Evolutionary conservation across 352 stramenopile species (phyloP).

Genomic region (Thraustochytrium sp.): DNA sequence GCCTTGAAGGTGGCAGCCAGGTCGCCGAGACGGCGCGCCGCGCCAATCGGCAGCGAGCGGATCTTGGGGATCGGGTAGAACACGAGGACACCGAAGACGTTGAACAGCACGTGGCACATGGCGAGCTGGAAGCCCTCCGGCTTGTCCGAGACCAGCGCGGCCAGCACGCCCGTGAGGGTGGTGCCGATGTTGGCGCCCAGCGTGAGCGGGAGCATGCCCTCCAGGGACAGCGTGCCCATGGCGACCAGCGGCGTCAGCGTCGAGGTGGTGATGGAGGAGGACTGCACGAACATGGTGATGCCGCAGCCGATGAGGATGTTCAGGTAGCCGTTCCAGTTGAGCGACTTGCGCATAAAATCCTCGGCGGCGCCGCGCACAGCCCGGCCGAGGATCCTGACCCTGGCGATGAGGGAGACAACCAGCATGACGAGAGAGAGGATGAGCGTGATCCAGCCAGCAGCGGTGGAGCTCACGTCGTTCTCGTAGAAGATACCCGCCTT

Average conservation of each 20-base stretch:
- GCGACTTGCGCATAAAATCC: conserved; percentile 70
- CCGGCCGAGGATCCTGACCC: conserved; percentile 59
- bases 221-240: conserved; percentile 71
- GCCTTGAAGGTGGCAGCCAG: conserved; percentile 53
- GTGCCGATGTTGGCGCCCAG: conserved; percentile 84
- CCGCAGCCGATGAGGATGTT: conserved; percentile 71
- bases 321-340: conserved; percentile 78
- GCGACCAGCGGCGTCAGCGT: conserved; percentile 79
- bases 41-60: conserved; percentile 65
- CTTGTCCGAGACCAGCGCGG: conserved; percentile 71
- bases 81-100: conserved; percentile 75
- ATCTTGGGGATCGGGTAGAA: conserved; percentile 83
- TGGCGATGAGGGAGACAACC: conserved; percentile 57
- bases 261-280: conserved; percentile 78
- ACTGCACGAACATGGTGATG: conserved; percentile 79
- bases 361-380: conserved; percentile 73
- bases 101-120: conserved; percentile 84
- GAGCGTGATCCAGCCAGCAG: conserved; percentile 57
- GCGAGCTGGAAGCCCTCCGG: conserved; percentile 71
- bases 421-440: conserved; percentile 59
- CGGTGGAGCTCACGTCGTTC: conserved; percentile 49
- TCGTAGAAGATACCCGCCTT: conserved; percentile 54
- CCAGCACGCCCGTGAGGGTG: conserved; percentile 74
- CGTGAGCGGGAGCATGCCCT: conserved; percentile 78
- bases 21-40: conserved; percentile 62